Conservation (phyloP, 2,329 filamentous ascomycete species). For the Pochonia chlamydosporia region DNA sequence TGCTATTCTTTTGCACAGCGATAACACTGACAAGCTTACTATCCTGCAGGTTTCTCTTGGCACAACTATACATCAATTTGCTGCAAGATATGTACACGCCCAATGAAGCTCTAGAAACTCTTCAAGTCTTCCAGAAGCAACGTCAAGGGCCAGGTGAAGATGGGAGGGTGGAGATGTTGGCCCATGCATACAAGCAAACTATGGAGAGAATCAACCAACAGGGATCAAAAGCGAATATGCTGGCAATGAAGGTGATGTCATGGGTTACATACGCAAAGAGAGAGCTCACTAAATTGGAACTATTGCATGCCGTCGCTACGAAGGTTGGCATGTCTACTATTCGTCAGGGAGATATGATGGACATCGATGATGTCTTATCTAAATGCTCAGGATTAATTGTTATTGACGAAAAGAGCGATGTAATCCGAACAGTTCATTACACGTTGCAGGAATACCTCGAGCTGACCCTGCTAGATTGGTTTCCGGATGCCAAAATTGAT, state of each 20-base stretch:
- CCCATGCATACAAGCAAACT: slow-evolving; percentile 32
- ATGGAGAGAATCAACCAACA: slow-evolving; percentile 36
- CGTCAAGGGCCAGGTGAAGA: neutral
- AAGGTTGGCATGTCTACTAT: slow-evolving; percentile 10
- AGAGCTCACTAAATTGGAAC: slow-evolving; percentile 24
- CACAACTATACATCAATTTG: slow-evolving; percentile 8
- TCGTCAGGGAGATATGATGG: neutral
- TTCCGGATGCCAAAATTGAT: slow-evolving; percentile 21
- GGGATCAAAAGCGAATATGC: slow-evolving; percentile 13
- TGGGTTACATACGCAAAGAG: slow-evolving; percentile 34
- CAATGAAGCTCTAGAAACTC: slow-evolving; percentile 18
- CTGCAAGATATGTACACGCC: slow-evolving; percentile 1
- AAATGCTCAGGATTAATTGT: slow-evolving; percentile 35
- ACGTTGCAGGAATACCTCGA: slow-evolving; percentile 38
- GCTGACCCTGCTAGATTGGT: slow-evolving; percentile 17
- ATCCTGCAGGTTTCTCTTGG: slow-evolving; percentile 11
- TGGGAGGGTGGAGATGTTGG: slow-evolving; percentile 21
- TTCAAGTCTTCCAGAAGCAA: slow-evolving; percentile 20
- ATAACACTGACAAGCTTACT: too few species aligned
- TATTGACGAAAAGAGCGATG: slow-evolving; percentile 27
- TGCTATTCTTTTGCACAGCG: too few species aligned
- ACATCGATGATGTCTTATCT: neutral
- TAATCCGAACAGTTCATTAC: slow-evolving; percentile 37
- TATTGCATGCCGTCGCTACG: slow-evolving; percentile 36
- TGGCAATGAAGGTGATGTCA: slow-evolving; percentile 30